Percentiles rank a stretch among this genome's conserved stretches.
Evolutionary conservation across 306 rosid genomes (phyloP).

Genomic region (Cucurbita maxima): DNA sequence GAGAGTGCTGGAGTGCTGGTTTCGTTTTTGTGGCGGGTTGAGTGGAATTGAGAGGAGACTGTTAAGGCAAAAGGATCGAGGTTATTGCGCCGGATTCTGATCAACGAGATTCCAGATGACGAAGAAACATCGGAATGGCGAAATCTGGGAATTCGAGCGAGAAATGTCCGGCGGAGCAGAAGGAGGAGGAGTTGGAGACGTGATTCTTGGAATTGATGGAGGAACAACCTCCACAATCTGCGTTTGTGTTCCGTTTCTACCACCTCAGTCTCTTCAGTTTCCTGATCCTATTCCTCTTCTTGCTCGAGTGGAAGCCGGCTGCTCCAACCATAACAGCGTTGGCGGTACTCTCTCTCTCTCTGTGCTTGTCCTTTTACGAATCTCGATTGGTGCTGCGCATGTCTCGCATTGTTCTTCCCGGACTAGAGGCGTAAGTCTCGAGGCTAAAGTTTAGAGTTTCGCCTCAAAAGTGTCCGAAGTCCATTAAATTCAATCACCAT

Average conservation of each 20-base stretch:
- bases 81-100: background rate
- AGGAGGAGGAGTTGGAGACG: constrained; percentile 15
- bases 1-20: background rate
- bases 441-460: too few species aligned
- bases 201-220: constrained; percentile 68
- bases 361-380: background rate
- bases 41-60: background rate
- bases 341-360: constrained; percentile 41
- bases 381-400: background rate
- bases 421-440: background rate
- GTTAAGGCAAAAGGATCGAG: background rate
- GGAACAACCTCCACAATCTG: constrained; percentile 81
- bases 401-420: background rate
- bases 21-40: background rate
- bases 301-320: constrained; percentile 73
- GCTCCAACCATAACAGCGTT: constrained; percentile 88
- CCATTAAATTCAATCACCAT: background rate
- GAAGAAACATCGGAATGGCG: constrained; percentile 59
- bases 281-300: constrained; percentile 54
- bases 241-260: constrained; percentile 59
- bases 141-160: constrained; percentile 63
- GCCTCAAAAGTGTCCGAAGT: background rate
- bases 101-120: constrained; percentile 6
- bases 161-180: constrained; percentile 16
- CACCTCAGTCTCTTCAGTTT: constrained; percentile 10